phyloP scores from a whole-genome alignment of 495 filamentous ascomycete genomes.

The Penicillium crystallinum region DNA sequence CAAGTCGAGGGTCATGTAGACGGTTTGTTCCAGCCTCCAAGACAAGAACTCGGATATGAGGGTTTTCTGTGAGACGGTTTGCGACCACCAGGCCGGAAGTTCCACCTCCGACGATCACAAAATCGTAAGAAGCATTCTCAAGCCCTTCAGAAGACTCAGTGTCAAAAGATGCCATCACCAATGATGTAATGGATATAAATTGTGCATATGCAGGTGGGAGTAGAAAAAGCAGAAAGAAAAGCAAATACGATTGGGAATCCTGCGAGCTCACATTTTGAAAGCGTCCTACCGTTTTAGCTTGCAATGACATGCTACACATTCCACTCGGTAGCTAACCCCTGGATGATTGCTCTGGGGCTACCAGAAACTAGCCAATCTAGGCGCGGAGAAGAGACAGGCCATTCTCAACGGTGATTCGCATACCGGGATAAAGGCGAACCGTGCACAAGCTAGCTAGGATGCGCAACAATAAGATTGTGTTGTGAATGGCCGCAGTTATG shows the following conservation, averaged over 20 bases:
- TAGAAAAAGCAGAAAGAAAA: background rate
- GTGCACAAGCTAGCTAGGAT: background rate
- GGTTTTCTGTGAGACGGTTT: conserved; percentile 42
- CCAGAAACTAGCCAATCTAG: background rate
- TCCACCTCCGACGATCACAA: conserved; percentile 10
- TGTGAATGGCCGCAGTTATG: background rate
- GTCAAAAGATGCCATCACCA: conserved; percentile 5
- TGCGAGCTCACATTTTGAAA: background rate
- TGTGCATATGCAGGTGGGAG: background rate
- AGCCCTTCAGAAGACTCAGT: conserved; percentile 8
- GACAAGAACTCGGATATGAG: conserved; percentile 39
- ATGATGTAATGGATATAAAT: background rate
- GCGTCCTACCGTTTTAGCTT: background rate
- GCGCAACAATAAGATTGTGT: background rate
- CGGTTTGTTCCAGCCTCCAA: conserved; percentile 50
- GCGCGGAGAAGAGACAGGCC: background rate
- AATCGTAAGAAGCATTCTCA: conserved; percentile 7
- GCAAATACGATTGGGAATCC: background rate
- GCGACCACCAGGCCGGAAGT: conserved; percentile 41
- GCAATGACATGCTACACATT: background rate
- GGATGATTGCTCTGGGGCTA: background rate
- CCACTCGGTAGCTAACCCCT: background rate
- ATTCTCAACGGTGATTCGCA: background rate
- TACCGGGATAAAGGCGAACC: background rate
- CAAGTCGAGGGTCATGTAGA: conserved; percentile 35